Conservation (phyloP, 2,329 filamentous ascomycete genomes). For the Penicillium vulpinum region DNA sequence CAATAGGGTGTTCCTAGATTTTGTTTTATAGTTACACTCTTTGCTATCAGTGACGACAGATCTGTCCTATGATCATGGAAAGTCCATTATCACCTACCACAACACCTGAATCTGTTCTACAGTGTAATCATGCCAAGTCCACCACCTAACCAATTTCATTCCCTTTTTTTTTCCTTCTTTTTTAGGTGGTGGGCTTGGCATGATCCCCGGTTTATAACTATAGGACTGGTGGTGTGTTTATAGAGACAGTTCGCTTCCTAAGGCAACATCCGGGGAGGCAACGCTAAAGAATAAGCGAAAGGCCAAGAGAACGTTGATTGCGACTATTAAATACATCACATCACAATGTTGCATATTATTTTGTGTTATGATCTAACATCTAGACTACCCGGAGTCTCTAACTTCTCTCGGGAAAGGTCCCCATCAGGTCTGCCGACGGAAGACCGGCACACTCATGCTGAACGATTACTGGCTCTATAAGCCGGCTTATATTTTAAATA, state of each 20-base stretch:
- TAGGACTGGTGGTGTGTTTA: not conserved
- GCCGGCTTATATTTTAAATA: not conserved
- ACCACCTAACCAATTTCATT: too few species aligned
- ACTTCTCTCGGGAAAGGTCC: slow-evolving; percentile 8
- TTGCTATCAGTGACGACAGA: too few species aligned
- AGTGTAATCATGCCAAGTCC: not conserved
- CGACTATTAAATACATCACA: not conserved
- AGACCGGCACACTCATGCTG: slow-evolving; percentile 18
- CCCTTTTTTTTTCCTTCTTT: too few species aligned
- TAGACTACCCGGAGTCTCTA: not conserved
- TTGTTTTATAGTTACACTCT: too few species aligned
- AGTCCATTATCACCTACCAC: not conserved
- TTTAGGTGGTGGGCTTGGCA: too few species aligned
- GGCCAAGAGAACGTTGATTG: slow-evolving; percentile 12
- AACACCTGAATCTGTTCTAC: not conserved
- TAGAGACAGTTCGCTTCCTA: not conserved
- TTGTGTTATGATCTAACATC: not conserved
- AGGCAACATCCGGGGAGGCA: not conserved
- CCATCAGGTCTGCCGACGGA: slow-evolving; percentile 21
- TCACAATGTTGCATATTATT: not conserved
- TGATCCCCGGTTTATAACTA: too few species aligned
- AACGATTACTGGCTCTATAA: slow-evolving; percentile 19
- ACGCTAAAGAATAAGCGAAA: not conserved
- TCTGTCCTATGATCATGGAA: not conserved
- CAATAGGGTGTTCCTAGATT: not conserved